Conservation (phyloP, 2,329 filamentous ascomycete genomes). For the Penicillium italicum region DNA sequence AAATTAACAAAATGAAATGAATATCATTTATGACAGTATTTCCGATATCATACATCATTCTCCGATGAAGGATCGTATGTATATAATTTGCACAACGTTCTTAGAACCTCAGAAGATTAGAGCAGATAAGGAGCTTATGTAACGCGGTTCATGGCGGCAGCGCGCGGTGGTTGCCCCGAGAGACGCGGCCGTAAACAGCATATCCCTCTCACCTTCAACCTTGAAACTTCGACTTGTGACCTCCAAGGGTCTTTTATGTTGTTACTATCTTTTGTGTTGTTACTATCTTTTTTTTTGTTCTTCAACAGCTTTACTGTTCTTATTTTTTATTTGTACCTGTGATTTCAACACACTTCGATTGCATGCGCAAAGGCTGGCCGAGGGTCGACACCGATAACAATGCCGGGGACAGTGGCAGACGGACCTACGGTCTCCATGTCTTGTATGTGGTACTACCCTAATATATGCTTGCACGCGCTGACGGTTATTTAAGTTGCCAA, state of each 20-base stretch:
- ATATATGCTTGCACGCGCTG: not conserved
- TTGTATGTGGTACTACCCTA: slow-evolving; percentile 47
- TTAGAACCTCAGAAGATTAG: too few species aligned
- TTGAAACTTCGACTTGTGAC: slow-evolving; percentile 13
- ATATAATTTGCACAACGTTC: not conserved
- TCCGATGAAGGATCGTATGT: not conserved
- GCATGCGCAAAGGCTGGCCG: slow-evolving; percentile 38
- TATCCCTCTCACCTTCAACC: slow-evolving; percentile 18
- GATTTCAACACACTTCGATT: slow-evolving; percentile 12
- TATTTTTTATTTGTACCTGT: slow-evolving; percentile 11
- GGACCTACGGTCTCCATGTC: slow-evolving; percentile 64
- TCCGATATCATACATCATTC: not conserved
- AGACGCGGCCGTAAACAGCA: slow-evolving; percentile 24
- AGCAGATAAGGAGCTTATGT: slow-evolving; percentile 8
- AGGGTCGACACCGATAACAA: slow-evolving; percentile 39
- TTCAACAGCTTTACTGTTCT: slow-evolving; percentile 4
- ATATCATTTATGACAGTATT: not conserved
- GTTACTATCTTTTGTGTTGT: slow-evolving; percentile 14
- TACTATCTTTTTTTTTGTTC: not conserved
- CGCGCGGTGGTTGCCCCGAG: slow-evolving; percentile 22
- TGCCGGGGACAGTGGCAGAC: slow-evolving; percentile 61
- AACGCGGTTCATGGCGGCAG: slow-evolving; percentile 7
- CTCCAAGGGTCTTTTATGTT: slow-evolving; percentile 18
- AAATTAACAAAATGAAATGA: slow-evolving; percentile 4
- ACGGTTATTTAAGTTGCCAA: slow-evolving; percentile 66